Percentiles rank a stretch among this genome's conserved stretches.
Conservation (phyloP, 2,329 filamentous ascomycete genomes). For the Dothideomycetes sp. region DNA sequence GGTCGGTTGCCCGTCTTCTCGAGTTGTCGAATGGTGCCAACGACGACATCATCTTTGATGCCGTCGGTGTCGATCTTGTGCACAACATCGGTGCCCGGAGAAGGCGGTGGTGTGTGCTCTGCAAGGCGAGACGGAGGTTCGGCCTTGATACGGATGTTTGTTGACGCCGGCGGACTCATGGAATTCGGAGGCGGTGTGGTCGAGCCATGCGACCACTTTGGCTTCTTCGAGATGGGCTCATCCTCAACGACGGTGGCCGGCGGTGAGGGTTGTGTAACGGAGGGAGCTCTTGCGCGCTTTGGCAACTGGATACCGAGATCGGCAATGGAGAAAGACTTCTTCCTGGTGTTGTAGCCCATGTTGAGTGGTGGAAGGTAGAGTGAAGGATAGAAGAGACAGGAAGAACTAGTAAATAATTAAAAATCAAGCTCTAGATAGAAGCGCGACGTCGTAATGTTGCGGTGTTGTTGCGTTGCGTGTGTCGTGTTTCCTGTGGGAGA, state of each 20-base stretch:
- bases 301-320: constrained; percentile 85
- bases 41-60: constrained; percentile 92
- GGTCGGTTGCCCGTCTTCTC: constrained; percentile 85
- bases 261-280: constrained; percentile 40
- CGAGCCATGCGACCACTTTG: constrained; percentile 64
- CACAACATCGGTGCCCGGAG: constrained; percentile 42
- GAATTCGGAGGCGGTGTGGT: constrained; percentile 23
- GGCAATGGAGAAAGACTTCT: constrained; percentile 87
- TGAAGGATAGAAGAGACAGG: background rate
- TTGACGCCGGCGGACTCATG: constrained; percentile 33
- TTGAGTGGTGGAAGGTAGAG: constrained; percentile 14
- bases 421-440: no score
- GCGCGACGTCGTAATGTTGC: background rate
- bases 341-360: constrained; percentile 94
- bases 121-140: constrained; percentile 34
- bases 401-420: no score
- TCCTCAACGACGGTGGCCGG: constrained; percentile 52
- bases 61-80: constrained; percentile 63
- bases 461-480: background rate
- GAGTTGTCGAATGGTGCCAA: constrained; percentile 77
- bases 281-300: constrained; percentile 32
- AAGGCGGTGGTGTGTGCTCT: constrained; percentile 72
- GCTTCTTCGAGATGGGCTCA: constrained; percentile 45
- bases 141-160: constrained; percentile 34
- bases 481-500: background rate